Evolutionary conservation across 805 yeast species (phyloP).

Genomic region (Hanseniaspora lachancei): DNA sequence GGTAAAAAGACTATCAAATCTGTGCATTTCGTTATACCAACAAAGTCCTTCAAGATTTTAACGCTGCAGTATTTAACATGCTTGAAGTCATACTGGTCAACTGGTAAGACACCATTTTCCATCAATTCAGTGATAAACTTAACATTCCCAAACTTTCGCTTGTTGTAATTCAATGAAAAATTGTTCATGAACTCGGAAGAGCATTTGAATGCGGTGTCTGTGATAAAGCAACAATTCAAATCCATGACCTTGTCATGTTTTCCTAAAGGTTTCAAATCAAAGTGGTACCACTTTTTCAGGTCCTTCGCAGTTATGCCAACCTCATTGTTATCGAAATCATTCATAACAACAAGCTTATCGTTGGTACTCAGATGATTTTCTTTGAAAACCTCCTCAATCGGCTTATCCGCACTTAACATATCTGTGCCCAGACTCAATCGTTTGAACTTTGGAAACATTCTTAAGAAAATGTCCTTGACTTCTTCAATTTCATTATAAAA

Average conservation of each 20-base stretch:
- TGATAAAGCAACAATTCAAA: neutral
- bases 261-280: neutral
- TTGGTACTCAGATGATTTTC: neutral
- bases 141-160: neutral
- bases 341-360: neutral
- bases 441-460: conserved; percentile 16
- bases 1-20: neutral
- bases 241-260: neutral
- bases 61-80: neutral
- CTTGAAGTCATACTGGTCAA: neutral
- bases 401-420: neutral
- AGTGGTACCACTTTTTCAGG: conserved; percentile 1
- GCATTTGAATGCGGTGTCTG: neutral
- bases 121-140: neutral
- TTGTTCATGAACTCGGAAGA: neutral
- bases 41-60: conserved; percentile 1
- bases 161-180: neutral
- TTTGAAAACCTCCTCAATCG: neutral
- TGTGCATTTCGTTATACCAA: neutral
- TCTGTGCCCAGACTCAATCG: conserved; percentile 4
- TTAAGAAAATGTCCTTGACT: conserved; percentile 17
- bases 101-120: neutral
- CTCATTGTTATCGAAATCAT: neutral
- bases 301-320: neutral
- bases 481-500: conserved; percentile 15